phyloP scores from a whole-genome alignment of 2,329 filamentous ascomycete genomes.

The Pseudocercospora macadamiae region DNA sequence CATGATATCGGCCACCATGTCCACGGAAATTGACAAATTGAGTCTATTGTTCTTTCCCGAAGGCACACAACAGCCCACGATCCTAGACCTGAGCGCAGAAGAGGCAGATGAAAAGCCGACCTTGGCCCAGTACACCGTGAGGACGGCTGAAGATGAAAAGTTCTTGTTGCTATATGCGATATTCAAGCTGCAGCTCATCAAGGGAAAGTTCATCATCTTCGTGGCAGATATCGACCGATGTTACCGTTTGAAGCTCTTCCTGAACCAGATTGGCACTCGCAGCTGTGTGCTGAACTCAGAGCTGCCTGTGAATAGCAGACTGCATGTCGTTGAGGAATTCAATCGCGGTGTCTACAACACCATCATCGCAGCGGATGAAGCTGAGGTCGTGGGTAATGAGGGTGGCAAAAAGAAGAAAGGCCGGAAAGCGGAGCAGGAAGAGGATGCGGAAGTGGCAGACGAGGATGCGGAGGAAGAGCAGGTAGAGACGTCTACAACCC shows the following conservation, averaged over 20 bases:
- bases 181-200: slow-evolving; percentile 91
- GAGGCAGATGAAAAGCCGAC: slow-evolving; percentile 61
- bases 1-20: slow-evolving; percentile 91
- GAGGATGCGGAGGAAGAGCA: slow-evolving; percentile 34
- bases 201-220: slow-evolving; percentile 85
- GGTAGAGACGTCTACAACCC: slow-evolving; percentile 32
- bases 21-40: slow-evolving; percentile 80
- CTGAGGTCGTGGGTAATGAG: slow-evolving; percentile 75
- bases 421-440: slow-evolving; percentile 32
- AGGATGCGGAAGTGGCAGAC: slow-evolving; percentile 38
- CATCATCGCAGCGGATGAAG: slow-evolving; percentile 93
- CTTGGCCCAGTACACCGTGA: slow-evolving; percentile 85
- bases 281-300: slow-evolving; percentile 94
- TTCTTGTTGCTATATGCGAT: slow-evolving; percentile 91
- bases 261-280: slow-evolving; percentile 95
- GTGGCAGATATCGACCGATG: slow-evolving; percentile 86
- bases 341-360: slow-evolving; percentile 97
- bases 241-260: slow-evolving; percentile 89
- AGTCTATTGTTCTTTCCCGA: slow-evolving; percentile 80
- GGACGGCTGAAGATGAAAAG: slow-evolving; percentile 96
- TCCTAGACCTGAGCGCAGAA: slow-evolving; percentile 81
- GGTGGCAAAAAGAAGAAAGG: slow-evolving; percentile 41
- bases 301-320: slow-evolving; percentile 85
- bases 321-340: slow-evolving; percentile 96
- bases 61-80: slow-evolving; percentile 56